phyloP scores from a whole-genome alignment of 1,284 basidiomycete species.

The Vanrija sp. region DNA sequence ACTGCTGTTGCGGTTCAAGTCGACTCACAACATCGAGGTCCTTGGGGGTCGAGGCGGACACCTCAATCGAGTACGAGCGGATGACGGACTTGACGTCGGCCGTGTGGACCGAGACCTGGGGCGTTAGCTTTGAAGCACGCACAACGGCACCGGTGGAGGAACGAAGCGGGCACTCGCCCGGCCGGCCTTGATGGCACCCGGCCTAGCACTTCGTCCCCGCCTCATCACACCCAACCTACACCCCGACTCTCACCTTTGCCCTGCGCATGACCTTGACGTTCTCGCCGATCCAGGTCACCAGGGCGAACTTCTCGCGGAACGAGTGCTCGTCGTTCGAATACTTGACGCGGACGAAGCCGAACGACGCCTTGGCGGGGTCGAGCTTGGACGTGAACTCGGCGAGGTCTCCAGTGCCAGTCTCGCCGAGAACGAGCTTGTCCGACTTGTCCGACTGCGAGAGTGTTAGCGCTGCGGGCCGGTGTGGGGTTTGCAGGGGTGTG shows the following conservation, averaged over 20 bases:
- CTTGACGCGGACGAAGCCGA: conserved; percentile 73
- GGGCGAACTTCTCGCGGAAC: conserved; percentile 81
- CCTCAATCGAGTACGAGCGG: conserved; percentile 75
- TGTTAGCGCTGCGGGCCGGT: conserved; percentile 3
- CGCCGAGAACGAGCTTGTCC: conserved; percentile 71
- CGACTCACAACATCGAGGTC: conserved; percentile 70
- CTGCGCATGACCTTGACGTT: conserved; percentile 83
- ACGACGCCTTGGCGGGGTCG: conserved; percentile 70
- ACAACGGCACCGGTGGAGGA: too few relatives aligned
- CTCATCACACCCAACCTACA: not conserved
- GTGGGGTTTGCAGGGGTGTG: not conserved
- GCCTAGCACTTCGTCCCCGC: not conserved
- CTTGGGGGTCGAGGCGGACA: conserved; percentile 70
- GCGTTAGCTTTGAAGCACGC: not conserved
- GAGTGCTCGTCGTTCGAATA: conserved; percentile 71
- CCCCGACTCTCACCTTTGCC: conserved; percentile 65
- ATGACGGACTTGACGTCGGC: conserved; percentile 79
- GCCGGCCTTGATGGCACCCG: too few relatives aligned
- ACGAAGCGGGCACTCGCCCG: too few relatives aligned
- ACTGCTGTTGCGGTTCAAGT: not conserved
- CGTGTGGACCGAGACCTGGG: conserved; percentile 78
- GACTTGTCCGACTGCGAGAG: conserved; percentile 65
- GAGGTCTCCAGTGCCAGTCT: conserved; percentile 73
- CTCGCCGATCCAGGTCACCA: conserved; percentile 84
- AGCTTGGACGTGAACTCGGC: conserved; percentile 69